Evolutionary conservation across 1,284 basidiomycete genomes (phyloP), one percentile per base, ranked within the genome.

Genomic region (Austropuccinia psidii): DNA sequence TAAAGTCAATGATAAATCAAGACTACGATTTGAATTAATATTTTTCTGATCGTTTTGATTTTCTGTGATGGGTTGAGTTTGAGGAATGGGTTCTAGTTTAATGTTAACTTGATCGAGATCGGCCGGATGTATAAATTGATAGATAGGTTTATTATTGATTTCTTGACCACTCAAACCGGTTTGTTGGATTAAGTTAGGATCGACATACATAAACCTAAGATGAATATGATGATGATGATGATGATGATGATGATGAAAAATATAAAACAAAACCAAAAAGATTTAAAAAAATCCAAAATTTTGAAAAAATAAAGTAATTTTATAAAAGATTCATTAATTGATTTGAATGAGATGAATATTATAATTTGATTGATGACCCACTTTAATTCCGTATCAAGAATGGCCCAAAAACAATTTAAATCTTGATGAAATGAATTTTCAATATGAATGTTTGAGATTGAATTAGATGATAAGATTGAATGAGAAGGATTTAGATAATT

Each of bases 381-480:
- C 68, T 52, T 72, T 29, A 62, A 58, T 19, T 60, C 17, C 7
- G 49, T 9, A 50, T 61, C 43, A 13, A 72, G 31, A 31, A 69
- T 69, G 15, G 67, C 67, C 67, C 67, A 69, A 45, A 66, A 66
- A 43, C 64, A 66, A n/a, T 49, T 17, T 27, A 29, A 41, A 6
- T 43, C 21, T n/a, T 11, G 29, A 37, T 50, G 17, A 13, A 5
- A 2, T 29, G 9, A 29, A 31, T 52, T 66, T 54, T 31, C 39
- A 7, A 47, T 41, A 49, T 27, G 8, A 52, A 15, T 52, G 49
- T n/a, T 13, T 15, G 17, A n/a, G 58, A 61, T 61, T 61, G 35
- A 39, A 35, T 21, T 21, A n/a, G 58, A 41, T 61, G 27, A n/a
- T 50, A 50, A 27, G 27, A 13, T 27, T 50, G 13, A 27, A 27